phyloP scores from a whole-genome alignment of 805 yeast genomes.

The Saccharomyces jurei region DNA sequence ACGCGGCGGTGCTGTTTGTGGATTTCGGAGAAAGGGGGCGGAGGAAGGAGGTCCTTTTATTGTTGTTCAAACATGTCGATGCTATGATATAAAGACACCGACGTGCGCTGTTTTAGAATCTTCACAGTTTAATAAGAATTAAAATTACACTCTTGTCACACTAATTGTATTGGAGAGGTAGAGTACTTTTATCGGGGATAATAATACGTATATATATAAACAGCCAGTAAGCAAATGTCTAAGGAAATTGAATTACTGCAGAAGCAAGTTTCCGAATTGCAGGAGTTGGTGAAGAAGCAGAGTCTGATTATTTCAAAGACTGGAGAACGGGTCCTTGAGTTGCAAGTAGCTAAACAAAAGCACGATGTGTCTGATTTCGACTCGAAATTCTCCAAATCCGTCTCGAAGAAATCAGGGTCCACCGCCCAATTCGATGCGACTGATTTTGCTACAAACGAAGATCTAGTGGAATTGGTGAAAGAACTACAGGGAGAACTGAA shows the following conservation, averaged over 20 bases:
- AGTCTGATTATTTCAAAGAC: conserved; percentile 59
- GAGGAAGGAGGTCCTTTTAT: background rate
- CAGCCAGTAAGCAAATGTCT: conserved; percentile 10
- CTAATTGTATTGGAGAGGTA: background rate
- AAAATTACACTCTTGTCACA: background rate
- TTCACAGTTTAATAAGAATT: background rate
- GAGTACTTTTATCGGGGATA: background rate
- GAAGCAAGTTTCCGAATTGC: conserved; percentile 43
- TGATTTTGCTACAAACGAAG: conserved; percentile 73
- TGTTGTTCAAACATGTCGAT: background rate
- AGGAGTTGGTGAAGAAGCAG: conserved; percentile 55
- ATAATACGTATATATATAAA: background rate
- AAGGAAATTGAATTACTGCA: conserved; percentile 27
- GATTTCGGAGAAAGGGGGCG: background rate
- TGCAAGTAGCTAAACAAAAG: conserved; percentile 54
- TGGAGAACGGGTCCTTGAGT: conserved; percentile 66
- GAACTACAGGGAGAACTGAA: conserved; percentile 87
- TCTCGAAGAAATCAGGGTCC: conserved; percentile 4
- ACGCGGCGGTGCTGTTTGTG: background rate
- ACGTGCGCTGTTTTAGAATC: background rate
- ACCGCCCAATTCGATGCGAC: conserved; percentile 34
- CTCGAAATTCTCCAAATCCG: background rate
- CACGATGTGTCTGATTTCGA: conserved; percentile 30
- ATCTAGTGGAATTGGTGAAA: conserved; percentile 75
- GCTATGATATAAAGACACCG: background rate